These are phyloP conservation scores for Acer saccharum DNA, from an alignment of 345 rosid species.

Conservation along the genomic window DNA sequence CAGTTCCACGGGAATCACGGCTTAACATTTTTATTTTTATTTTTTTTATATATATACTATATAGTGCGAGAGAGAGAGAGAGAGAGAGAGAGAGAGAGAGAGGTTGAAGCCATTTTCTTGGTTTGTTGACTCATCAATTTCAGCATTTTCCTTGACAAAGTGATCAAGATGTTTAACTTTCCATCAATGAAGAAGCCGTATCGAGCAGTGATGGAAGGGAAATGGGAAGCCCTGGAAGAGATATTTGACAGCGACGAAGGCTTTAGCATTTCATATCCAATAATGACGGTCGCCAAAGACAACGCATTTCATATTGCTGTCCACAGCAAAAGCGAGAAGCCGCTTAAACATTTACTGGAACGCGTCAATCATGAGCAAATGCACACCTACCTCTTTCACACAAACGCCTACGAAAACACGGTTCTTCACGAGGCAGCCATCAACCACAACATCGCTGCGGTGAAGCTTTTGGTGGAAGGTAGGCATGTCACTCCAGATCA, in stretches of 20 bases:
- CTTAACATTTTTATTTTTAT: too few relatives aligned
- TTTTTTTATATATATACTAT: too few relatives aligned
- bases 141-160: too few relatives aligned
- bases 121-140: neutral
- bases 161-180: neutral
- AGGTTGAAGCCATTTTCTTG: too few relatives aligned
- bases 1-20: too few relatives aligned
- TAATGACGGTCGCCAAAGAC: neutral
- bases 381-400: neutral
- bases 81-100: too few relatives aligned
- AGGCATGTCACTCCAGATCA: too few relatives aligned
- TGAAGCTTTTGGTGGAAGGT: neutral
- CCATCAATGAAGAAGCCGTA: neutral
- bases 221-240: neutral
- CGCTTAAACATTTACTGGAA: neutral
- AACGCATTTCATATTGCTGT: neutral
- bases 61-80: too few relatives aligned
- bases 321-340: neutral
- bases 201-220: neutral
- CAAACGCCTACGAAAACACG: constrained; percentile 8
- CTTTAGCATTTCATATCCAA: neutral
- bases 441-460: neutral
- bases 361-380: too few relatives aligned
- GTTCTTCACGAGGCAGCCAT: constrained; percentile 22
- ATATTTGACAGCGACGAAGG: neutral